Evolutionary conservation across 2,329 filamentous ascomycete species (phyloP).

Genomic region (Coniochaeta sp.): DNA sequence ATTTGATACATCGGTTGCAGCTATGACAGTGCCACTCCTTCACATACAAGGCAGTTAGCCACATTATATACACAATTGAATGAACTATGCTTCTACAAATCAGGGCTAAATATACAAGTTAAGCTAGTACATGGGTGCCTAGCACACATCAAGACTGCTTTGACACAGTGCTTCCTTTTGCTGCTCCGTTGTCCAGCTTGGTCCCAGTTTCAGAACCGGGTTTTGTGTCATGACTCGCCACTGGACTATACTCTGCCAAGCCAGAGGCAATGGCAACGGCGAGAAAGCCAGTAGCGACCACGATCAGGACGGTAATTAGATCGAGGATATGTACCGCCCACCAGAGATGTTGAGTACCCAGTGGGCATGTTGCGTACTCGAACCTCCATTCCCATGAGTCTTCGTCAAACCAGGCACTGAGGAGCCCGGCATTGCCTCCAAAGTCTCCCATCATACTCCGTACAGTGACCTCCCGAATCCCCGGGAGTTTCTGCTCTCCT

Average conservation of each 20-base stretch:
- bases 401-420: conserved; percentile 85
- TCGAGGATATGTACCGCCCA: conserved; percentile 81
- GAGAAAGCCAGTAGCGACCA: conserved; percentile 12
- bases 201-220: neutral
- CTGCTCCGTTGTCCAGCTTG: neutral
- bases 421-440: conserved; percentile 80
- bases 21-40: neutral
- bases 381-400: conserved; percentile 68
- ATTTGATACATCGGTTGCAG: neutral
- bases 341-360: conserved; percentile 89
- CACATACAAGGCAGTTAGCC: neutral
- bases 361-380: conserved; percentile 68
- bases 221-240: neutral
- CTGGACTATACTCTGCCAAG: conserved; percentile 23
- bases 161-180: neutral
- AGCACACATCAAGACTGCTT: neutral
- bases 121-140: neutral
- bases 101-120: neutral
- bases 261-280: conserved; percentile 19
- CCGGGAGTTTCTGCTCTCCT: conserved; percentile 40
- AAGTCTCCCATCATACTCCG: conserved; percentile 98
- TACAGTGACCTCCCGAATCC: conserved; percentile 83
- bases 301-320: conserved; percentile 33
- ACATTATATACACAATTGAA: neutral
- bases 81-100: neutral